Base-by-base conservation (phyloP, 2,329 filamentous ascomycete species). In the Hymenoscyphus infarciens region DNA sequence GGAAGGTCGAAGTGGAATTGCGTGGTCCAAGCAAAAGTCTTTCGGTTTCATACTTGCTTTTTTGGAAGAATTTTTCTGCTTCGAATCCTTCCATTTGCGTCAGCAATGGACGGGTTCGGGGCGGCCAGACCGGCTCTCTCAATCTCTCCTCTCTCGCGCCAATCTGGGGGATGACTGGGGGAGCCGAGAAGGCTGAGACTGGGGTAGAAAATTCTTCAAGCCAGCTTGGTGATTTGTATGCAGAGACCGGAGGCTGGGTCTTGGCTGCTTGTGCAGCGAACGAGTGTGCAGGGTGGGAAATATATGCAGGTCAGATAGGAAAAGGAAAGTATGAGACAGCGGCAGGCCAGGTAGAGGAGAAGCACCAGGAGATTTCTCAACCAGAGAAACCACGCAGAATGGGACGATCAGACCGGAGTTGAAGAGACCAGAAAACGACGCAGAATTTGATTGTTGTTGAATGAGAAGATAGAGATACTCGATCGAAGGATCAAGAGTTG, bases 191-290 rank as follows among this genome's bases (percentile, higher is more conserved):
- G 63, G 61, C 60, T 67, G 62, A 67, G 62, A 61, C 61, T 64
- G 67, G 65, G 65, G 67, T 64, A 66, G 35, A 65, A 54, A 64
- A 49, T 62, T 62, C 63, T 66, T 66, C 64, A 64, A 63, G 63
- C 68, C 64, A 63, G 33, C 25, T 49, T 49, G 42, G 10, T 69
- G 63, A 69, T 67, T 69, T 64, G 68, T 52, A 49, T 60, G 19
- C 42, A 54, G 31, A 56, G 16, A 60, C 49, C 54, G 13, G 10
- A 5, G n/a, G 7, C 25, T 54, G 16, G 61, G 62, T 45, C 65
- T 65, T 65, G 61, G 65, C 65, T 54, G 58, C 55, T 49, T 56
- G 59, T 58, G 62, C 59, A 63, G 33, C 29, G 61, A 58, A 19
- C 42, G 19, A 49, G n/a, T 49, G n/a, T 49, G 42, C 42, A 49